Conservation (phyloP, 352 stramenopile genomes). For the Phytophthora sojae region DNA sequence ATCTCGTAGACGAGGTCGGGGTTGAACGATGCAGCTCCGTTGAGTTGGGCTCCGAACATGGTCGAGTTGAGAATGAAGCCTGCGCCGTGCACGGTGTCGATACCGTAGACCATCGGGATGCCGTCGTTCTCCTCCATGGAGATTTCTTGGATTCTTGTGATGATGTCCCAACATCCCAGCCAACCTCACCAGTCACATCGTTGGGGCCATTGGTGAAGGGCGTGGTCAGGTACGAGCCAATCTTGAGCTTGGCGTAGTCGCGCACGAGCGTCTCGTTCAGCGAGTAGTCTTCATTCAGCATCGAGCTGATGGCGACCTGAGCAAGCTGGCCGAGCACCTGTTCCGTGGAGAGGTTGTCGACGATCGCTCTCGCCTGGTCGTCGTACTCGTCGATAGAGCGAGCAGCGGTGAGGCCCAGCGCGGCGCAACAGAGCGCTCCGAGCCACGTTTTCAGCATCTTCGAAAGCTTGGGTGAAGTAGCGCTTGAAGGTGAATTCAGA, state of each 20-base stretch:
- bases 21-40: slow-evolving; percentile 87
- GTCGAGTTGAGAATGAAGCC: slow-evolving; percentile 76
- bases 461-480: no score
- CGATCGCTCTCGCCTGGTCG: no score
- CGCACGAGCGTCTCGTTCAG: slow-evolving; percentile 22
- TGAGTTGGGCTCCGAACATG: slow-evolving; percentile 87
- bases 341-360: no score
- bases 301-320: not conserved
- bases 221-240: slow-evolving; percentile 1
- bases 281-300: not conserved
- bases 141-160: slow-evolving; percentile 72
- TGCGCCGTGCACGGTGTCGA: slow-evolving; percentile 86
- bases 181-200: slow-evolving; percentile 47
- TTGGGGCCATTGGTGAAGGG: slow-evolving; percentile 40
- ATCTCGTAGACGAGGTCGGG: slow-evolving; percentile 56
- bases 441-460: no score
- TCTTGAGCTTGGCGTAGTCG: not conserved
- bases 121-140: slow-evolving; percentile 54
- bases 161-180: slow-evolving; percentile 33
- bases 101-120: slow-evolving; percentile 74
- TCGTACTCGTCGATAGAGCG: no score
- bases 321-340: no score
- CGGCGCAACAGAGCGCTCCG: no score
- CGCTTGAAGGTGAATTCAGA: no score
- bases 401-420: no score